Percentiles rank a stretch among this genome's conserved stretches.
Evolutionary conservation across 2,329 filamentous ascomycete species (phyloP).

Genomic region (Stachybotrys chlorohalonatus): DNA sequence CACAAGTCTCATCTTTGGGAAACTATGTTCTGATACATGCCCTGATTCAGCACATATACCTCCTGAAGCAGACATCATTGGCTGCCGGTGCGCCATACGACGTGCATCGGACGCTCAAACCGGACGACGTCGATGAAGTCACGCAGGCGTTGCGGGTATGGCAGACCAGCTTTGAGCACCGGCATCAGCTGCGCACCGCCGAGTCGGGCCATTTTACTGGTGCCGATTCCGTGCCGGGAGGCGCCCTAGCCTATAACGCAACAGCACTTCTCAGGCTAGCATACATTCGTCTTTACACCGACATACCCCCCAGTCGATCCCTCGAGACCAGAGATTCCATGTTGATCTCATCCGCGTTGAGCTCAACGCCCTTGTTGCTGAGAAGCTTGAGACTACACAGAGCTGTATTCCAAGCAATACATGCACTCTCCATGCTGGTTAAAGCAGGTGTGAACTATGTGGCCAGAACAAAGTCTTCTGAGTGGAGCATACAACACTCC

Average conservation of each 20-base stretch:
- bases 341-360: constrained; percentile 52
- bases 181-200: constrained; percentile 39
- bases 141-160: constrained; percentile 46
- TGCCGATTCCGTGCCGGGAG: constrained; percentile 43
- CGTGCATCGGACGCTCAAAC: constrained; percentile 38
- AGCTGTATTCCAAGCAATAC: constrained; percentile 58
- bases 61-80: constrained; percentile 55
- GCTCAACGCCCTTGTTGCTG: constrained; percentile 47
- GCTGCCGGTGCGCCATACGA: constrained; percentile 39
- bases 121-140: constrained; percentile 48
- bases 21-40: constrained; percentile 67
- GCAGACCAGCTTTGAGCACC: constrained; percentile 50
- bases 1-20: constrained; percentile 49
- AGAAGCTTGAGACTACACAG: constrained; percentile 51
- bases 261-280: constrained; percentile 51
- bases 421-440: constrained; percentile 58
- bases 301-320: constrained; percentile 51
- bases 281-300: constrained; percentile 57
- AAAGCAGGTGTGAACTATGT: constrained; percentile 55
- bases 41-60: constrained; percentile 62
- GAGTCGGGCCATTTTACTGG: constrained; percentile 36
- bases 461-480: constrained; percentile 48
- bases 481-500: constrained; percentile 56
- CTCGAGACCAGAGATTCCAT: constrained; percentile 57
- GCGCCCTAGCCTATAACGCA: constrained; percentile 58